These are phyloP conservation scores for Neurospora sp. DNA, from an alignment of 495 filamentous ascomycete species.

Conservation along the genomic window DNA sequence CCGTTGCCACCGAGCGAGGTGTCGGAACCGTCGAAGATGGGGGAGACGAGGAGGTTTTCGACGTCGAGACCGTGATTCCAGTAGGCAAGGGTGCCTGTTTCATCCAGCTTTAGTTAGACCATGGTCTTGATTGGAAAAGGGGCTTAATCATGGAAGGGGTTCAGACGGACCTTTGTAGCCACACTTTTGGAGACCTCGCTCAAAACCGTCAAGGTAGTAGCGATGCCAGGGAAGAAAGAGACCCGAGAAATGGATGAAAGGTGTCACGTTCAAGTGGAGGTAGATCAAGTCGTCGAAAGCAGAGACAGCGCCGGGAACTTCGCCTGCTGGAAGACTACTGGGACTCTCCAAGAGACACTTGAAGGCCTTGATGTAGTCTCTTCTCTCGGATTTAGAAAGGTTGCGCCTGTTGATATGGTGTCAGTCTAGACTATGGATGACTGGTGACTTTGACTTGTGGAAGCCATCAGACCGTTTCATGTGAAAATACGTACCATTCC, in stretches of 20 bases:
- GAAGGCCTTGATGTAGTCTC: slow-evolving; percentile 53
- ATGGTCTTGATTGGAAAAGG: not conserved
- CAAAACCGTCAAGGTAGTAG: slow-evolving; percentile 53
- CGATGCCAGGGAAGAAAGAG: slow-evolving; percentile 65
- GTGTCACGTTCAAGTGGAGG: slow-evolving; percentile 53
- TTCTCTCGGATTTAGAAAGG: slow-evolving; percentile 37
- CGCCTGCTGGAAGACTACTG: slow-evolving; percentile 25
- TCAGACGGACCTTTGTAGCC: slow-evolving; percentile 45
- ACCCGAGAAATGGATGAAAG: slow-evolving; percentile 52
- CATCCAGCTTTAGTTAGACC: not conserved
- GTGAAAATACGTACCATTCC: slow-evolving; percentile 12
- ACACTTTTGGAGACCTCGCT: slow-evolving; percentile 58
- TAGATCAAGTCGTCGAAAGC: slow-evolving; percentile 59
- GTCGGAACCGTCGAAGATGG: slow-evolving; percentile 51
- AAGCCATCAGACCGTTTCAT: too few species aligned
- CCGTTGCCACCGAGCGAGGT: slow-evolving; percentile 55
- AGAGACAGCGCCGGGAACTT: slow-evolving; percentile 14
- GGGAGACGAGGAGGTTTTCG: slow-evolving; percentile 38
- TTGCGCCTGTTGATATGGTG: slow-evolving; percentile 28
- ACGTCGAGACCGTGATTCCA: slow-evolving; percentile 54
- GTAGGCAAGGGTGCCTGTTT: slow-evolving; percentile 30
- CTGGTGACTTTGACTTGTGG: not conserved
- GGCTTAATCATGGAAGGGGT: not conserved
- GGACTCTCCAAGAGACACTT: slow-evolving; percentile 49
- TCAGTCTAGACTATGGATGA: not conserved